A percentile compares a stretch with the other conserved stretches of the same genome.
Conservation (phyloP, 1,139 yeast genomes). For the Blastobotrys indianensis region DNA sequence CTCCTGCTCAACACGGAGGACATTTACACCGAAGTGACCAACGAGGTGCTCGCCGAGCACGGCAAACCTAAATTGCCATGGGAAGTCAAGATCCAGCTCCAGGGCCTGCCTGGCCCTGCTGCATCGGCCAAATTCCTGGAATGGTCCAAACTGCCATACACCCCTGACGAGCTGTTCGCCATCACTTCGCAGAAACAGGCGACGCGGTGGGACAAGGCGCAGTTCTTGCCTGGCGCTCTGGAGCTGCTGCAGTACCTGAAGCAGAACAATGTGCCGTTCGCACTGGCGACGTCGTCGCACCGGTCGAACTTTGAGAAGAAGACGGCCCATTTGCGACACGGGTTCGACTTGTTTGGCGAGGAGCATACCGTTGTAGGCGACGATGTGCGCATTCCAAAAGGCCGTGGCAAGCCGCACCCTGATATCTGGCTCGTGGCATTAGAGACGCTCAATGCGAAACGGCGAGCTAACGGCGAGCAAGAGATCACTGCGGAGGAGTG, state of each 20-base stretch:
- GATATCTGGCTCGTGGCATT: slow-evolving; percentile 87
- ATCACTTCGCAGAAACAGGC: slow-evolving; percentile 51
- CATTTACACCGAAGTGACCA: slow-evolving; percentile 71
- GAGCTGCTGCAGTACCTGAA: slow-evolving; percentile 55
- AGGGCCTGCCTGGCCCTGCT: slow-evolving; percentile 79
- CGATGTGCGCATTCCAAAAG: slow-evolving; percentile 70
- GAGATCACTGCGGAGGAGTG: slow-evolving; percentile 68
- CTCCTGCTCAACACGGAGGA: slow-evolving; percentile 86
- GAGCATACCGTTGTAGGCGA: slow-evolving; percentile 80
- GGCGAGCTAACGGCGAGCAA: slow-evolving; percentile 33
- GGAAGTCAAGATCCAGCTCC: slow-evolving; percentile 80
- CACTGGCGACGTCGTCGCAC: slow-evolving; percentile 87
- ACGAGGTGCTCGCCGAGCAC: slow-evolving; percentile 56
- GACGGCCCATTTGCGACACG: slow-evolving; percentile 58
- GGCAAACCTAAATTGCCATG: slow-evolving; percentile 80
- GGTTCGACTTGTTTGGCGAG: slow-evolving; percentile 57
- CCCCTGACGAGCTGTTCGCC: slow-evolving; percentile 55
- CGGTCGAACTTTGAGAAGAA: slow-evolving; percentile 54
- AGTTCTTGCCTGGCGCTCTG: slow-evolving; percentile 78
- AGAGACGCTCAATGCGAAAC: slow-evolving; percentile 50
- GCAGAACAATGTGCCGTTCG: slow-evolving; percentile 59
- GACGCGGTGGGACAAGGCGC: slow-evolving; percentile 54
- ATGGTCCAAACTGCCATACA: slow-evolving; percentile 59
- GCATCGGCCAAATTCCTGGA: slow-evolving; percentile 62
- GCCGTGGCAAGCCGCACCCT: slow-evolving; percentile 89